A percentile compares a stretch with the other conserved stretches of the same genome.
These are phyloP conservation scores for Fusarium sp. DNA, from an alignment of 2,329 filamentous ascomycete genomes.

Conservation along the genomic window DNA sequence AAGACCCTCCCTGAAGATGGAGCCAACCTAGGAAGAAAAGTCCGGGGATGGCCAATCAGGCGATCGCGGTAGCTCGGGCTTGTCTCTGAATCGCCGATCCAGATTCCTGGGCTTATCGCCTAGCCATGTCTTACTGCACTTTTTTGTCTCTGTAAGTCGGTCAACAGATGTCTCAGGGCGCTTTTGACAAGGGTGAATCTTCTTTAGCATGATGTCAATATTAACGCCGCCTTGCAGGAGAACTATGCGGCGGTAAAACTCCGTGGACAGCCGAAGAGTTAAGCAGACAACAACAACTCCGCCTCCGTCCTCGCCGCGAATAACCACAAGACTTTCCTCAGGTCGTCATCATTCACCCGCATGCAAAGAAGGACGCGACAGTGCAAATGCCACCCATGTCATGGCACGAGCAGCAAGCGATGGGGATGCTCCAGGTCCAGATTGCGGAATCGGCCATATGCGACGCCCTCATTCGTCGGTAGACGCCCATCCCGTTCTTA, in stretches of 20 bases:
- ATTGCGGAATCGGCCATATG: constrained; percentile 37
- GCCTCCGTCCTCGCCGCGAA: background rate
- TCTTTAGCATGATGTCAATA: constrained; percentile 28
- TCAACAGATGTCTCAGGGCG: constrained; percentile 20
- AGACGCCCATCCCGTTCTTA: constrained; percentile 38
- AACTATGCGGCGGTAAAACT: background rate
- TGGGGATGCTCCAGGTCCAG: constrained; percentile 29
- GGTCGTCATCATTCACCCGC: constrained; percentile 3
- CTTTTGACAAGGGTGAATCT: constrained; percentile 25
- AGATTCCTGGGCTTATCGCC: constrained; percentile 34
- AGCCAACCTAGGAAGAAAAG: constrained; percentile 28
- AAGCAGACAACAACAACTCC: background rate
- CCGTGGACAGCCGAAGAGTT: background rate
- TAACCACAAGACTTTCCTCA: background rate
- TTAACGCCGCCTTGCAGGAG: constrained; percentile 24
- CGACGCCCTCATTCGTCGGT: constrained; percentile 38
- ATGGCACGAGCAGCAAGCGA: constrained; percentile 21
- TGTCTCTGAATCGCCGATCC: constrained; percentile 40
- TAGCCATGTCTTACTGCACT: constrained; percentile 21
- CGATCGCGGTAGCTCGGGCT: constrained; percentile 15
- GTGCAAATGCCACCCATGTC: constrained; percentile 34
- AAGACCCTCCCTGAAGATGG: constrained; percentile 24
- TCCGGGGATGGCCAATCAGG: constrained; percentile 46
- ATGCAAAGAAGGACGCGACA: background rate
- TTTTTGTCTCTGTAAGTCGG: constrained; percentile 15